phyloP scores from a whole-genome alignment of 2,329 filamentous ascomycete species.

The Aspergillus pseudoviridinutans region DNA sequence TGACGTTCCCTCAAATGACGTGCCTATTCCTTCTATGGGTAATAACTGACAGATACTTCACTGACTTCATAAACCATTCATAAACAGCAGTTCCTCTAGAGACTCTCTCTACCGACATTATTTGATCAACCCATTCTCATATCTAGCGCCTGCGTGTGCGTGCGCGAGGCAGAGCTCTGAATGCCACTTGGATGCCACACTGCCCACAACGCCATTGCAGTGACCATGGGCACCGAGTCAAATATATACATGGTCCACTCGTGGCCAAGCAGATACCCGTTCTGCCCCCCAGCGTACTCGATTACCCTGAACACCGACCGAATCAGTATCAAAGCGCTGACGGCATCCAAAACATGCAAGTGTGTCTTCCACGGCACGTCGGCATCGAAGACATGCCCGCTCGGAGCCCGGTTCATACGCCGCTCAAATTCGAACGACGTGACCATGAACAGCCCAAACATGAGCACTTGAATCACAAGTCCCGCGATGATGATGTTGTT shows the following conservation, averaged over 20 bases:
- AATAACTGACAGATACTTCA: not conserved
- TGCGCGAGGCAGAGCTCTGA: not conserved
- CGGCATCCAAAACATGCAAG: not conserved
- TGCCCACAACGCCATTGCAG: not conserved
- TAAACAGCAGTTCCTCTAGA: not conserved
- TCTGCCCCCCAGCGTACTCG: not conserved
- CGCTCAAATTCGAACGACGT: conserved; percentile 13
- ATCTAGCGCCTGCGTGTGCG: not conserved
- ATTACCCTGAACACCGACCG: not conserved
- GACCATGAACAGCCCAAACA: conserved; percentile 15
- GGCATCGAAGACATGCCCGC: not conserved
- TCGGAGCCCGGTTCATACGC: conserved; percentile 10
- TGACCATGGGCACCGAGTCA: not conserved
- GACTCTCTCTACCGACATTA: not conserved
- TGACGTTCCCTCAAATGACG: not conserved
- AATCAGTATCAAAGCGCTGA: not conserved
- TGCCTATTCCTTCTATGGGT: not conserved
- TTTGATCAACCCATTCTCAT: not conserved
- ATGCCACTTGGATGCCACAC: not conserved
- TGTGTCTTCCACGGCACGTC: not conserved
- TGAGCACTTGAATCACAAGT: conserved; percentile 15
- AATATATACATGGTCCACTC: not conserved
- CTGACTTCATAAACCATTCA: not conserved
- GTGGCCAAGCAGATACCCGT: not conserved
- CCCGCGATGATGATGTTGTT: conserved; percentile 15